A percentile compares a stretch with the other conserved stretches of the same genome.
These are phyloP conservation scores for Cyclotella choctawhatcheeana DNA, from an alignment of 108 stramenopile genomes.

Conservation along the genomic window DNA sequence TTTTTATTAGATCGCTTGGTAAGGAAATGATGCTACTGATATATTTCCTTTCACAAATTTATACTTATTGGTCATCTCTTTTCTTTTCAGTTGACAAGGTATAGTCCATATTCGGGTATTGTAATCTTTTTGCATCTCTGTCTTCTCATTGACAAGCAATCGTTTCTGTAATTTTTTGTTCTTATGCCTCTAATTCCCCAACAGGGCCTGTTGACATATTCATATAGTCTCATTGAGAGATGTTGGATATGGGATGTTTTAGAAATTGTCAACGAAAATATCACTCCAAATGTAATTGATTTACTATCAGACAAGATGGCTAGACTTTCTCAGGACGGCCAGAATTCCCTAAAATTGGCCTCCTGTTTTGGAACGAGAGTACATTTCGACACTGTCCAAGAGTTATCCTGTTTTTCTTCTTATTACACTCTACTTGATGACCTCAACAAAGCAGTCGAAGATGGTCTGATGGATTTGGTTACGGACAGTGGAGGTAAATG, in stretches of 20 bases:
- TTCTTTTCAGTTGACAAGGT: background rate
- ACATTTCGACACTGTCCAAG: no score
- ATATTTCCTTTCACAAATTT: no score
- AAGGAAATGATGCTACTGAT: no score
- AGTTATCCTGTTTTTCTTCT: no score
- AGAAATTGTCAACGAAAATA: slow-evolving; percentile 20
- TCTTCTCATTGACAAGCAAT: background rate
- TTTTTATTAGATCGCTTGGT: slow-evolving; percentile 30
- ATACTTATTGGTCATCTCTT: no score
- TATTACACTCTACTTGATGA: background rate
- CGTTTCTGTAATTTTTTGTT: no score
- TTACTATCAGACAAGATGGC: slow-evolving; percentile 43
- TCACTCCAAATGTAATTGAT: slow-evolving; percentile 50
- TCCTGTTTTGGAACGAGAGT: no score
- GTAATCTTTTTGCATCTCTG: background rate
- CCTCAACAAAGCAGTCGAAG: slow-evolving; percentile 12
- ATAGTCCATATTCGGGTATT: no score
- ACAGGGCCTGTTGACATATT: slow-evolving; percentile 18
- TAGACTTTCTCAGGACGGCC: background rate
- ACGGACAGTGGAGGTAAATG: background rate
- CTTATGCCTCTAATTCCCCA: background rate
- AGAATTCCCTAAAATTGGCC: no score
- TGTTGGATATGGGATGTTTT: slow-evolving; percentile 49
- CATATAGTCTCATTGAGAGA: slow-evolving; percentile 20
- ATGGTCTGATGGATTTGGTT: slow-evolving; percentile 24